A percentile compares a stretch with the other conserved stretches of the same genome.
phyloP scores from a whole-genome alignment of 2,329 filamentous ascomycete genomes.

The Blumeria hordei region DNA sequence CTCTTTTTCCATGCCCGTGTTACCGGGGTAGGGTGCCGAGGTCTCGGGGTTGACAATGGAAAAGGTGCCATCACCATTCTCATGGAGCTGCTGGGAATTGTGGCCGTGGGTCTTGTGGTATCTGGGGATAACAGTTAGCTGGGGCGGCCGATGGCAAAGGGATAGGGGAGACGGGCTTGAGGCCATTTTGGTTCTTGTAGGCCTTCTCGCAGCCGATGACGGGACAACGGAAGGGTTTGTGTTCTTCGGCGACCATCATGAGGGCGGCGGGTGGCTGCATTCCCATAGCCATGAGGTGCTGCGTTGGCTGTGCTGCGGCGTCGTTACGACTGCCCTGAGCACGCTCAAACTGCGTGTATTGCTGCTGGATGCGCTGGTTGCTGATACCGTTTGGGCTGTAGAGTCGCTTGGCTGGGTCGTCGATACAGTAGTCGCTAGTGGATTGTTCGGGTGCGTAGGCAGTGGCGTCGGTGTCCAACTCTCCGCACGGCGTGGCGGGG shows the following conservation, averaged over 20 bases:
- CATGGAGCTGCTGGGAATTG: constrained; percentile 86
- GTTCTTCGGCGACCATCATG: constrained; percentile 46
- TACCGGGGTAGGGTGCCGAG: constrained; percentile 79
- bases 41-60: constrained; percentile 96
- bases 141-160: background rate
- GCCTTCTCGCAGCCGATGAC: constrained; percentile 98
- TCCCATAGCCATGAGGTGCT: constrained; percentile 22
- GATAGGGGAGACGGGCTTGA: constrained; percentile 49
- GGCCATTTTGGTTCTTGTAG: constrained; percentile 97
- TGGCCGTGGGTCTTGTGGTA: constrained; percentile 70
- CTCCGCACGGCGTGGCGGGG: constrained; percentile 46
- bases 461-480: constrained; percentile 41
- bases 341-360: constrained; percentile 48
- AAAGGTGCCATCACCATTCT: constrained; percentile 91
- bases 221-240: constrained; percentile 92
- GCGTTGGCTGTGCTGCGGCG: constrained; percentile 36
- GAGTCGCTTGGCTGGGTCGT: constrained; percentile 81
- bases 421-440: constrained; percentile 43
- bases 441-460: constrained; percentile 21
- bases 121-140: constrained; percentile 17
- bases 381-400: constrained; percentile 62
- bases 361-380: constrained; percentile 40
- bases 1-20: constrained; percentile 98
- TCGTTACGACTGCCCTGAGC: constrained; percentile 39
- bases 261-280: constrained; percentile 20